phyloP scores from a whole-genome alignment of 305 asterid genomes.

The Nicotiana rustica region DNA sequence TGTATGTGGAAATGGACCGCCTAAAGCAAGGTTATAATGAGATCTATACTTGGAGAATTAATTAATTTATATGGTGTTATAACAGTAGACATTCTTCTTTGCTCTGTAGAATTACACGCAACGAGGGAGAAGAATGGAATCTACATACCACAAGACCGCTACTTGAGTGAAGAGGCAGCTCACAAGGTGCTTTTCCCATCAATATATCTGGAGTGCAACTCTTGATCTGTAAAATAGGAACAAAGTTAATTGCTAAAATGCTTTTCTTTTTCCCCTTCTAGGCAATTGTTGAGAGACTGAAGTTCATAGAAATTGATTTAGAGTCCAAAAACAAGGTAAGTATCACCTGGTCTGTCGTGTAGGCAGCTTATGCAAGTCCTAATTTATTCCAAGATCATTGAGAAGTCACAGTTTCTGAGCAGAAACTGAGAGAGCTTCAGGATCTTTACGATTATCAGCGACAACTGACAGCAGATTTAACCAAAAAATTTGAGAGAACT shows the following conservation, averaged over 20 bases:
- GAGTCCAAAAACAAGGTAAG: constrained; percentile 38
- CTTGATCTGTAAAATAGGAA: constrained; percentile 19
- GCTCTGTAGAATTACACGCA: constrained; percentile 46
- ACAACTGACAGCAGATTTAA: constrained; percentile 50
- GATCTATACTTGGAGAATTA: not conserved
- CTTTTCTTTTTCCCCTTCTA: constrained; percentile 18
- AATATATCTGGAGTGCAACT: constrained; percentile 23
- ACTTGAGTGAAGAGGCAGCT: constrained; percentile 45
- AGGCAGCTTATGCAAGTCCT: constrained; percentile 16
- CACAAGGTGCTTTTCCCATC: constrained; percentile 47
- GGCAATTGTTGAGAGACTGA: constrained; percentile 36
- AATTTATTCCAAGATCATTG: constrained; percentile 29
- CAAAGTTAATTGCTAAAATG: constrained; percentile 24
- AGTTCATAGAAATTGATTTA: constrained; percentile 38
- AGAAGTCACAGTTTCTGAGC: constrained; percentile 34
- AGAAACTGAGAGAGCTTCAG: constrained; percentile 60
- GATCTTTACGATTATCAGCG: constrained; percentile 53
- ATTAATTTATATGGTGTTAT: constrained; percentile 18
- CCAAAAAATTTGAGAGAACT: constrained; percentile 49
- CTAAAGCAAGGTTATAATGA: constrained; percentile 50
- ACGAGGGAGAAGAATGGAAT: constrained; percentile 45
- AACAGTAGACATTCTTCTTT: constrained; percentile 29
- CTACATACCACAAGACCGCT: constrained; percentile 41
- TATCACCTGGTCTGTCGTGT: not conserved
- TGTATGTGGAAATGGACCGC: constrained; percentile 49